A percentile compares a stretch with the other conserved stretches of the same genome.
Conservation (phyloP, 2,329 filamentous ascomycete species). For the Fusarium begoniae region DNA sequence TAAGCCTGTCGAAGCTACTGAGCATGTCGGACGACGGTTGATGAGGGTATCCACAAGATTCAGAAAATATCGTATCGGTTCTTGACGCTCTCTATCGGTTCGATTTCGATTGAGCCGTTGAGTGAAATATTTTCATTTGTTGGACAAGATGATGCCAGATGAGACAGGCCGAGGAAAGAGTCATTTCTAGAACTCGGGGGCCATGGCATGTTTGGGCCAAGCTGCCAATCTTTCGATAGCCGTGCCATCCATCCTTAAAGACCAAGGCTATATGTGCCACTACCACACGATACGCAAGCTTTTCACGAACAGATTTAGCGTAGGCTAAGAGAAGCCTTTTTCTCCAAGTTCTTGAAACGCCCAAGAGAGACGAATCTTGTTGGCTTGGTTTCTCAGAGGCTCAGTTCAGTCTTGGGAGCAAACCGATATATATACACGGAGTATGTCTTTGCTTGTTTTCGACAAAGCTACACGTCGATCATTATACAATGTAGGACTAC, state of each 20-base stretch:
- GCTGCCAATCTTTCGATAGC: background rate
- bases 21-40: constrained; percentile 11
- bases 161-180: background rate
- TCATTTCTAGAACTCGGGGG: background rate
- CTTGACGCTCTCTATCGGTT: constrained; percentile 23
- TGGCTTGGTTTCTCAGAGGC: background rate
- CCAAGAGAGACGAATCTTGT: background rate
- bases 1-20: constrained; percentile 3
- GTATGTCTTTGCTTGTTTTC: background rate
- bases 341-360: background rate
- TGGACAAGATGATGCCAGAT: background rate
- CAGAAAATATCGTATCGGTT: constrained; percentile 19
- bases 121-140: constrained; percentile 17
- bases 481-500: background rate
- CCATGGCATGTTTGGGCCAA: background rate
- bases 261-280: background rate
- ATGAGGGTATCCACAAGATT: constrained; percentile 29
- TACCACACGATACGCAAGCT: background rate
- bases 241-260: background rate
- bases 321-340: background rate
- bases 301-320: background rate
- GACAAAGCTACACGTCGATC: background rate
- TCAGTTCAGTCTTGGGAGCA: background rate
- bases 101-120: constrained; percentile 1
- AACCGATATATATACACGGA: background rate